Base-by-base conservation (phyloP, 1,284 basidiomycete species). In the Puccinia horiana region DNA sequence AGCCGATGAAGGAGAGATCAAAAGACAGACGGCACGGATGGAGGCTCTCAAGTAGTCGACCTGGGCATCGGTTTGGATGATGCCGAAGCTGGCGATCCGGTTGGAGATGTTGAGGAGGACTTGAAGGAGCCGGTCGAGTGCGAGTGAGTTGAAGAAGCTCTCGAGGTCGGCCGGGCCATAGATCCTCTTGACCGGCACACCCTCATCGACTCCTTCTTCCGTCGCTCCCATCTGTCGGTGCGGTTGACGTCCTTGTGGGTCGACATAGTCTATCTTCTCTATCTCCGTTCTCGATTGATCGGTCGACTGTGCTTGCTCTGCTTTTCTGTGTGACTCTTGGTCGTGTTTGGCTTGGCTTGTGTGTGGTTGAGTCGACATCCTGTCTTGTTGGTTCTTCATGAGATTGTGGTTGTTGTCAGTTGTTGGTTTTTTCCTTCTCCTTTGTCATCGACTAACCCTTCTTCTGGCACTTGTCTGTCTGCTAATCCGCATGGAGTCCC, bases 101-200 rank as follows among this genome's bases (percentile, higher is more conserved):
- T 67, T 67, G 63, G 35, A 67, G 63, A 67, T 67, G 29, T 40
- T 32, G 42, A 70, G 42, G 26, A 70, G 47, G 42, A 70, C 47
- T 12, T 29, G 69, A 8, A 49, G n/a, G 42, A 70, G 9, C 2
- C 69, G 69, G 40, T 70, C 29, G 26, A 70, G 47, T 1, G 42
- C 69, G 26, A 16, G 5, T 18, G 69, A 70, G 47, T 35, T 23
- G 23, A 70, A 26, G 42, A 70, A 70, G 4, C 2, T 3, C 20
- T 70, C 42, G 0, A 70, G 29, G 16, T 70, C 69, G 26, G 42
- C 69, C 37, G 29, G 42, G 35, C n/a, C 42, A 20, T 47, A 18
- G 42, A 70, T 70, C 69, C 69, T 26, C 29, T 49, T 70, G 42
- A 70, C 29, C 69, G 69, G 69, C 18, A 29, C 26, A 9, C 42